Percentiles rank a stretch among this genome's conserved stretches.
Evolutionary conservation across 2,329 filamentous ascomycete species (phyloP).

Genomic region (Lasiodiplodia gonubiensis): DNA sequence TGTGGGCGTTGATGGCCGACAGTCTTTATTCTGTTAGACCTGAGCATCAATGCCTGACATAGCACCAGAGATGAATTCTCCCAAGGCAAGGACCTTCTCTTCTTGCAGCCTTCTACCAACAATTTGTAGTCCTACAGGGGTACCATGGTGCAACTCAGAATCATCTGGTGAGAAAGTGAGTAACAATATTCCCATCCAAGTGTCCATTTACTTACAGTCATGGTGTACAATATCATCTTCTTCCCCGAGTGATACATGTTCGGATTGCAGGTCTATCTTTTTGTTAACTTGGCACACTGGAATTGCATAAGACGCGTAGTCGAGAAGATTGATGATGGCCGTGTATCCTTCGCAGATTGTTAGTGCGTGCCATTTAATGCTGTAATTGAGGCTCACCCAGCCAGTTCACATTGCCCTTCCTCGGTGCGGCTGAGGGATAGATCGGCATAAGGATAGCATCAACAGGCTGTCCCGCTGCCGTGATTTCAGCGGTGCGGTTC

Average conservation of each 20-base stretch:
- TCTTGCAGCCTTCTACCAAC: conserved; percentile 35
- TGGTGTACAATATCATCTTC: not conserved
- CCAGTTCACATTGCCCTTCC: conserved; percentile 51
- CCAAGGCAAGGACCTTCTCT: conserved; percentile 33
- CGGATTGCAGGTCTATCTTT: conserved; percentile 24
- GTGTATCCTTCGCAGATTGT: conserved; percentile 55
- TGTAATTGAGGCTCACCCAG: not conserved
- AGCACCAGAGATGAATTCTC: not conserved
- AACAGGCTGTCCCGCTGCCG: conserved; percentile 40
- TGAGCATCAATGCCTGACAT: not conserved
- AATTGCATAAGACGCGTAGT: conserved; percentile 56
- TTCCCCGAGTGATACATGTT: conserved; percentile 31
- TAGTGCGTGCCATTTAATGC: conserved; percentile 30
- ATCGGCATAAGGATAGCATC: conserved; percentile 46
- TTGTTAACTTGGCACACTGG: conserved; percentile 59
- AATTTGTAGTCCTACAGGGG: conserved; percentile 36
- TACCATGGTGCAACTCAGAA: conserved; percentile 28
- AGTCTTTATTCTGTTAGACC: no score
- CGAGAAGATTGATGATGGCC: conserved; percentile 58
- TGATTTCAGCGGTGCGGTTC: conserved; percentile 39
- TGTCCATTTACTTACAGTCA: not conserved
- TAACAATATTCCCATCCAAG: not conserved
- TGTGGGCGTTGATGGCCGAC: no score
- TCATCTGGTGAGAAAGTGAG: not conserved
- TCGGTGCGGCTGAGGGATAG: conserved; percentile 48